These are phyloP conservation scores for Leccinum barrowsii DNA, from an alignment of 768 basidiomycete genomes.

Conservation along the genomic window DNA sequence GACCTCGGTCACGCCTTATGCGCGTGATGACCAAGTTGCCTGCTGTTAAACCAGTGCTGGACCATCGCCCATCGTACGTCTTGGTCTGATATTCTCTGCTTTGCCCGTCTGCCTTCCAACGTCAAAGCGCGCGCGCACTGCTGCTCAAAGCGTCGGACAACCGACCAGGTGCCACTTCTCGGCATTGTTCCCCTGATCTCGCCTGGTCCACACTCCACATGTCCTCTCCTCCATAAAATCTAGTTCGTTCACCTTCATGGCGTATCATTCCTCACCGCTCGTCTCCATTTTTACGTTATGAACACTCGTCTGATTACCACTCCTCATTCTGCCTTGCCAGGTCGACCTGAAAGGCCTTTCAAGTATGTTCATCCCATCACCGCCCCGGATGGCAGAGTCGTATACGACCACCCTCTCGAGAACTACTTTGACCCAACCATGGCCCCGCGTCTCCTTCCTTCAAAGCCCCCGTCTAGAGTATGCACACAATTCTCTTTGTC, in stretches of 20 bases:
- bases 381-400: slow-evolving; percentile 13
- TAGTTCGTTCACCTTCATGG: not conserved
- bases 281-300: slow-evolving; percentile 12
- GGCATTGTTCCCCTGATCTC: slow-evolving; percentile 17
- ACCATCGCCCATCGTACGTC: not conserved
- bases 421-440: slow-evolving; percentile 26
- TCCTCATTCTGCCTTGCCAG: slow-evolving; percentile 10
- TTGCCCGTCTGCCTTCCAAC: not conserved
- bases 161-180: not conserved
- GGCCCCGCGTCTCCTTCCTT: slow-evolving; percentile 15
- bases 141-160: slow-evolving; percentile 6
- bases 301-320: slow-evolving; percentile 1
- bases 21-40: slow-evolving; percentile 13
- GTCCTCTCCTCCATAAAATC: slow-evolving; percentile 16
- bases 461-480: slow-evolving; percentile 14
- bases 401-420: slow-evolving; percentile 22
- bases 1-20: slow-evolving; percentile 12
- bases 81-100: not conserved
- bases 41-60: slow-evolving; percentile 16
- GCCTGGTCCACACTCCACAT: slow-evolving; percentile 22
- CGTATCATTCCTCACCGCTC: slow-evolving; percentile 1
- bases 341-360: slow-evolving; percentile 10
- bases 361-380: slow-evolving; percentile 10
- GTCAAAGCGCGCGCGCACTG: slow-evolving; percentile 11
- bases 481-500: not conserved